Evolutionary conservation across 179 eudicot species (phyloP).

Genomic region (Beta corolliflora): DNA sequence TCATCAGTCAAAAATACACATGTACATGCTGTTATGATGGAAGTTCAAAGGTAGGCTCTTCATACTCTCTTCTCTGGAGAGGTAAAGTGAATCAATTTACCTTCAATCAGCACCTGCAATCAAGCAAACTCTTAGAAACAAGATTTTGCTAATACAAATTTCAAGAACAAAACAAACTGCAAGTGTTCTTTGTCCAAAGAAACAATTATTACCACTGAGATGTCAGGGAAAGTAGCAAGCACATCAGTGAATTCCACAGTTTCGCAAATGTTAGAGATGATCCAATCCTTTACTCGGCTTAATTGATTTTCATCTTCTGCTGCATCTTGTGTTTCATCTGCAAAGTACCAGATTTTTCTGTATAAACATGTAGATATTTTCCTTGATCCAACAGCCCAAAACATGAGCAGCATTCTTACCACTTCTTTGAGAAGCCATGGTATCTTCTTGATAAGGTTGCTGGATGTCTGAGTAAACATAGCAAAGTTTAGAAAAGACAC

Average conservation of each 20-base stretch:
- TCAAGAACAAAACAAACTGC: background rate
- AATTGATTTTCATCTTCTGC: slow-evolving; percentile 82
- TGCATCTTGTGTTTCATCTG: slow-evolving; percentile 91
- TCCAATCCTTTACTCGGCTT: slow-evolving; percentile 78
- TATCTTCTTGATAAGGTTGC: slow-evolving; percentile 56
- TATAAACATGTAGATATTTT: background rate
- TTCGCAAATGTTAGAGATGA: slow-evolving; percentile 54
- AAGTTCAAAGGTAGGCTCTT: slow-evolving; percentile 10
- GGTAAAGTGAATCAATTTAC: slow-evolving; percentile 39
- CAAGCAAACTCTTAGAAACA: slow-evolving; percentile 2
- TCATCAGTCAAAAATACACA: slow-evolving; percentile 11
- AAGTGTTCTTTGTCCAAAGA: background rate
- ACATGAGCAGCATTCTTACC: slow-evolving; percentile 12
- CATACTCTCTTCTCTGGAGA: slow-evolving; percentile 22
- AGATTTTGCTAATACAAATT: background rate
- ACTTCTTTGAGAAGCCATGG: slow-evolving; percentile 34
- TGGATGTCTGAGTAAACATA: slow-evolving; percentile 46
- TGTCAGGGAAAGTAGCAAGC: slow-evolving; percentile 79
- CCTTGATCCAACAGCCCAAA: background rate
- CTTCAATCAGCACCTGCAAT: slow-evolving; percentile 80
- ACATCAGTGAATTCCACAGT: slow-evolving; percentile 67
- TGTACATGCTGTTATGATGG: background rate
- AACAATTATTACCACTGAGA: slow-evolving; percentile 59
- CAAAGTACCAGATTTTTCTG: background rate
- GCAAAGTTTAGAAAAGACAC: background rate